Conservation (phyloP, 805 yeast species). For the Lachancea waltii region DNA sequence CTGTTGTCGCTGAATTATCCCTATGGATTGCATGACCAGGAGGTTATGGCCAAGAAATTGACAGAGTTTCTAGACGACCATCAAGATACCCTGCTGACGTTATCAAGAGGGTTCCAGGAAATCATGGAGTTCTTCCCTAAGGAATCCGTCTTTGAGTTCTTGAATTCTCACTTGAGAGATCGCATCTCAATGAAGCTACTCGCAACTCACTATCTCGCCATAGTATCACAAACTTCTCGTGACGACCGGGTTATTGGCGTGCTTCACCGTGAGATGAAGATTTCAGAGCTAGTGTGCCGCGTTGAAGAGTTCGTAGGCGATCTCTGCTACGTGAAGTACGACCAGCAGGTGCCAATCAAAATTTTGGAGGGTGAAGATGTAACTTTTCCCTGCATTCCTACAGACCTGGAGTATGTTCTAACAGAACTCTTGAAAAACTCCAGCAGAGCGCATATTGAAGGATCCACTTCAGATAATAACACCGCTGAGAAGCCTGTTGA, state of each 20-base stretch:
- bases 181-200: slow-evolving; percentile 81
- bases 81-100: slow-evolving; percentile 72
- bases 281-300: slow-evolving; percentile 54
- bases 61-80: slow-evolving; percentile 63
- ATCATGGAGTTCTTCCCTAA: slow-evolving; percentile 42
- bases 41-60: slow-evolving; percentile 46
- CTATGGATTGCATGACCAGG: slow-evolving; percentile 47
- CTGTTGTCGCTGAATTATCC: slow-evolving; percentile 40
- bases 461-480: slow-evolving; percentile 27
- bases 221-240: slow-evolving; percentile 39
- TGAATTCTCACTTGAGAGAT: slow-evolving; percentile 73
- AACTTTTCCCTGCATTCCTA: slow-evolving; percentile 74
- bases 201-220: slow-evolving; percentile 75
- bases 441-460: slow-evolving; percentile 81
- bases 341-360: slow-evolving; percentile 55
- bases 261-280: slow-evolving; percentile 58
- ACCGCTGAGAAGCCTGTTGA: slow-evolving; percentile 23
- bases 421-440: slow-evolving; percentile 86
- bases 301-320: slow-evolving; percentile 76
- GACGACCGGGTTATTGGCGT: slow-evolving; percentile 51
- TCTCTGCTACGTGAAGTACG: slow-evolving; percentile 76
- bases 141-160: slow-evolving; percentile 50
- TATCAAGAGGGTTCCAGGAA: slow-evolving; percentile 79
- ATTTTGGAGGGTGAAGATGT: slow-evolving; percentile 54
- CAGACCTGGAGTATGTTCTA: slow-evolving; percentile 80